Evolutionary conservation across 805 yeast species (phyloP), one percentile per base, ranked within the genome.

Genomic region (Ogataea philodendri): DNA sequence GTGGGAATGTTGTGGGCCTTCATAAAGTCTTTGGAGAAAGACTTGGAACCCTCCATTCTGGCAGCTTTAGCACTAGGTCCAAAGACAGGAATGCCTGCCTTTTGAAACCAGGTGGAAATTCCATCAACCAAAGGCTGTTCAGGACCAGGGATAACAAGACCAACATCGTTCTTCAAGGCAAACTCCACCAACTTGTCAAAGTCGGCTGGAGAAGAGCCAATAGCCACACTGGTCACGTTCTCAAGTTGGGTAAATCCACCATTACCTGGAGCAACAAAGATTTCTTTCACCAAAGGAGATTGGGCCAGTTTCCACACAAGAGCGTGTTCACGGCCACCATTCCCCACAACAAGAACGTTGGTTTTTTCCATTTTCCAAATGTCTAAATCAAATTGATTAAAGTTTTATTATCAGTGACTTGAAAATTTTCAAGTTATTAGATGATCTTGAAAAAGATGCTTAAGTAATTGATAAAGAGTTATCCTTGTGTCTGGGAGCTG

Each of bases 301-400:
- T 88, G 90, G 19, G 83, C 66, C 46, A 93, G 72, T 57, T 83
- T 85, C 96, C 96, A 89, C 10, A 86, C 84, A 43, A 93, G 72
- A 35, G 97, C 97, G 61, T 93, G 97, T 65, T 93, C 99, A 70
- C 99, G 88, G 50, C 98, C 99, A 60, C 99, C 99, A 66, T 84
- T 87, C 55, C 99, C 99, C 50, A 93, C 74, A 47, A 93, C 81
- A 44, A 93, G 78, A 49, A 93, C 64, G 60, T 84, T 86, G 27
- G 52, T 46, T 34, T 53, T 54, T 11, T 46, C 46, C 26, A 46
- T 32, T n/a, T n/a, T n/a, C n/a, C n/a, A n/a, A n/a, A n/a, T n/a
- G n/a, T n/a, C n/a, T n/a, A n/a, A n/a, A n/a, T n/a, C n/a, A n/a
- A n/a, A n/a, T n/a, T n/a, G n/a, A n/a, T n/a, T n/a, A n/a, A n/a